phyloP scores from a whole-genome alignment of 1,284 basidiomycete species.

The Tilletia indica region DNA sequence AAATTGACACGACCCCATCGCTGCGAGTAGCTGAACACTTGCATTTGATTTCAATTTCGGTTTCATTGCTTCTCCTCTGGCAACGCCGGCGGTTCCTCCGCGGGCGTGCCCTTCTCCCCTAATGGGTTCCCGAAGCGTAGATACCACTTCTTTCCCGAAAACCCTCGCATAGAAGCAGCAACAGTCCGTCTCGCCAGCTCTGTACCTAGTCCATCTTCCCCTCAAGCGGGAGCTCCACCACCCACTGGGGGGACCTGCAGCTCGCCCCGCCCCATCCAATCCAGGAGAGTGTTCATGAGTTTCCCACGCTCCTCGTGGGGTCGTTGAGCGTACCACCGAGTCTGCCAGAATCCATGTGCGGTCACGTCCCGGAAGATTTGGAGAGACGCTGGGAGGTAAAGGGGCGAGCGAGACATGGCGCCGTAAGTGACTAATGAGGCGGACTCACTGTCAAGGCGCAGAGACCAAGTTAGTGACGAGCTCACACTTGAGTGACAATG shows the following conservation, averaged over 20 bases:
- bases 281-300: slow-evolving; percentile 63
- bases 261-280: slow-evolving; percentile 62
- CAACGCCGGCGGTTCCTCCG: not conserved
- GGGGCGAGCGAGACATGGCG: slow-evolving; percentile 78
- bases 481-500: not conserved
- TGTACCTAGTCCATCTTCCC: not conserved
- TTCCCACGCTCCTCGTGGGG: slow-evolving; percentile 48
- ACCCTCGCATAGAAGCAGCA: slow-evolving; percentile 11
- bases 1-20: no score
- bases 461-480: not conserved
- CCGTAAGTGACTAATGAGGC: slow-evolving; percentile 79
- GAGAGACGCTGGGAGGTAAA: slow-evolving; percentile 72
- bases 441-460: slow-evolving; percentile 19
- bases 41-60: no score
- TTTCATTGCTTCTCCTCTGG: no score
- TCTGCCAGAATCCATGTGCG: slow-evolving; percentile 28
- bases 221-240: slow-evolving; percentile 10
- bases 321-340: slow-evolving; percentile 65
- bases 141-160: slow-evolving; percentile 16
- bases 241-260: slow-evolving; percentile 18
- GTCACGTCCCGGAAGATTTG: slow-evolving; percentile 70
- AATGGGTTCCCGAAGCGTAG: slow-evolving; percentile 17
- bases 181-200: slow-evolving; percentile 3
- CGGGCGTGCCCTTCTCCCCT: slow-evolving; percentile 1
- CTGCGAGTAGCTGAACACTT: no score